A percentile compares a stretch with the other conserved stretches of the same genome.
phyloP scores from a whole-genome alignment of 1,284 basidiomycete species.

The Pseudozyma pruni region DNA sequence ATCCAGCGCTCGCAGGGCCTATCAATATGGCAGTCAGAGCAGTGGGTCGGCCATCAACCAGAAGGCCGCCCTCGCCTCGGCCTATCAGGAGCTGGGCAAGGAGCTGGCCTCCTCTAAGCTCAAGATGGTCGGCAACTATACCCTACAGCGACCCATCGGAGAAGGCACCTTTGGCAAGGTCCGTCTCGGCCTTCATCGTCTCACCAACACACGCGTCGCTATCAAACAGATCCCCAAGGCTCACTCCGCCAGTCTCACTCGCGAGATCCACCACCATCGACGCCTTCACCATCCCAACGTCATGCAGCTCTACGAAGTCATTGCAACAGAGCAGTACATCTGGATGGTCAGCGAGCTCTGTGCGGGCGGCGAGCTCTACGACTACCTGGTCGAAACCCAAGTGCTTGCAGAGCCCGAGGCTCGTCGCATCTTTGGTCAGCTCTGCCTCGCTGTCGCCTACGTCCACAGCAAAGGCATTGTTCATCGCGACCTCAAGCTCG shows the following conservation, averaged over 20 bases:
- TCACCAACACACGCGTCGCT: constrained; percentile 77
- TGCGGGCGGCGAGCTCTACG: constrained; percentile 78
- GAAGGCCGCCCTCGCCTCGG: constrained; percentile 75
- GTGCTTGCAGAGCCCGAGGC: constrained; percentile 66
- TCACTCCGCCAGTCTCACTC: constrained; percentile 78
- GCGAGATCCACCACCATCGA: constrained; percentile 98
- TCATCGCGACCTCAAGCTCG: constrained; percentile 72
- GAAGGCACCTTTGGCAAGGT: constrained; percentile 94
- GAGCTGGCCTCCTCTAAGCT: constrained; percentile 89
- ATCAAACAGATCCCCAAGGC: constrained; percentile 98
- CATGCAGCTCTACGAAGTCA: constrained; percentile 95
- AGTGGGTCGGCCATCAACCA: constrained; percentile 53
- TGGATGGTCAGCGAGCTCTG: constrained; percentile 99
- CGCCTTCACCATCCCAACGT: constrained; percentile 94
- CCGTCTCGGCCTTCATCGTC: constrained; percentile 87
- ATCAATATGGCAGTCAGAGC: constrained; percentile 17
- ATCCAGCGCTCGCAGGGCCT: constrained; percentile 22
- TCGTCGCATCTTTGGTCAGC: constrained; percentile 68
- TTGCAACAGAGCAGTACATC: constrained; percentile 92
- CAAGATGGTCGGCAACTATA: constrained; percentile 93
- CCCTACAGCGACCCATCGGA: constrained; percentile 91
- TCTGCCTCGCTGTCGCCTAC: constrained; percentile 69
- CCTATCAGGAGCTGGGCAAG: constrained; percentile 95
- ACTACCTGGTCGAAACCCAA: constrained; percentile 69
- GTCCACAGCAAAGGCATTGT: constrained; percentile 69